These are phyloP conservation scores for Solanum infundibuliforme DNA, from an alignment of 257 asterid species.

Conservation along the genomic window DNA sequence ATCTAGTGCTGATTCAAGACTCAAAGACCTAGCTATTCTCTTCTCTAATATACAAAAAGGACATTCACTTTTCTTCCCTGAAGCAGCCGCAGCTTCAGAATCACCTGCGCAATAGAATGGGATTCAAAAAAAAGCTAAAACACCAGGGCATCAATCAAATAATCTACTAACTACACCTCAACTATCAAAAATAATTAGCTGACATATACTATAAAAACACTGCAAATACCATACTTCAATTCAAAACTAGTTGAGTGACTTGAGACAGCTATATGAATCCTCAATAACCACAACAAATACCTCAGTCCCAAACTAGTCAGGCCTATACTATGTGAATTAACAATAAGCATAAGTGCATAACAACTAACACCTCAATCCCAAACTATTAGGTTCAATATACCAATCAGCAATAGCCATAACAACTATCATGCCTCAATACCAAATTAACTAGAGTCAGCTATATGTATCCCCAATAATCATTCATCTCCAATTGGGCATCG, in stretches of 20 bases:
- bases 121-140: neutral
- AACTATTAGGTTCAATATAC: neutral
- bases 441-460: neutral
- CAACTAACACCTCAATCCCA: neutral
- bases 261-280: neutral
- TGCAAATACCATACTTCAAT: neutral
- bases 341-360: neutral
- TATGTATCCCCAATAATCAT: neutral
- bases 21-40: constrained; percentile 74
- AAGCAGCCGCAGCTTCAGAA: constrained; percentile 38
- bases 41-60: constrained; percentile 89
- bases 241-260: neutral
- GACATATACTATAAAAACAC: neutral
- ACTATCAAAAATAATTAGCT: neutral
- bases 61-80: constrained; percentile 84
- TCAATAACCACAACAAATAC: neutral
- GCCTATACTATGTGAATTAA: neutral
- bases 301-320: neutral
- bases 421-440: neutral
- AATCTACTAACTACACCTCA: neutral
- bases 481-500: neutral
- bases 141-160: neutral
- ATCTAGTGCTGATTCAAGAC: constrained; percentile 51
- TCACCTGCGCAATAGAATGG: constrained; percentile 40
- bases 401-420: neutral